Base-by-base conservation (phyloP, 768 basidiomycete species). In the Cystobasidium ongulense region DNA sequence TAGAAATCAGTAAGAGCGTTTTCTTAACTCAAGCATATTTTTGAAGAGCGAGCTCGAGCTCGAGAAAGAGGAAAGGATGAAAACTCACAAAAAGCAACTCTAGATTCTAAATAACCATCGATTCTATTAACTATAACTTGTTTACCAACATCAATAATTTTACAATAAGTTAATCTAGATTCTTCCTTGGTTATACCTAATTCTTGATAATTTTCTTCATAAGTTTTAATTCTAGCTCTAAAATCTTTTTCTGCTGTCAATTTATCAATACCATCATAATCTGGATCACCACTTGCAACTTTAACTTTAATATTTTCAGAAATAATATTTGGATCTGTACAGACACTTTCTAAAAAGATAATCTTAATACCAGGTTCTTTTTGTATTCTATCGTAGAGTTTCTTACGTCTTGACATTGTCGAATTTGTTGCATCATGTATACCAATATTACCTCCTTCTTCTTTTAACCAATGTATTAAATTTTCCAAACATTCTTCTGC, bases 21-120 rank as follows among this genome's bases (percentile, higher is more conserved):
- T 17, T n/a, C n/a, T n/a, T n/a, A n/a, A n/a, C n/a, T n/a, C 39
- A 8, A 62, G 66, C 63, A 68, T 68, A 36, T 11, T n/a, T n/a
- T n/a, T n/a, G n/a, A 21, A 62, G 57, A 5, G 3, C 59, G 25
- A n/a, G 33, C 21, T 41, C 21, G 59, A 65, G 71, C 29, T 35
- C 36, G 59, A 65, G 63, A 52, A 39, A 50, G 63, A 13, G 59
- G 33, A 13, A 25, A 21, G 41, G 27, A 27, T 15, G 33, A 38
- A 73, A 52, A 81, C 97, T 97, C 94, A 97, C 94, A 99, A 83
- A 95, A 99, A 23, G 92, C 95, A 76, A 99, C 92, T 39, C 96
- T 89, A 84, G 91, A 92, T 79, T 94, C 92, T 74, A 99, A 82
- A 79, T 99, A 99, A 17, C 94, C 94, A 79, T 94, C 87, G 67